Evolutionary conservation across 2,329 filamentous ascomycete species (phyloP).

Genomic region (Apiospora saccharicola): DNA sequence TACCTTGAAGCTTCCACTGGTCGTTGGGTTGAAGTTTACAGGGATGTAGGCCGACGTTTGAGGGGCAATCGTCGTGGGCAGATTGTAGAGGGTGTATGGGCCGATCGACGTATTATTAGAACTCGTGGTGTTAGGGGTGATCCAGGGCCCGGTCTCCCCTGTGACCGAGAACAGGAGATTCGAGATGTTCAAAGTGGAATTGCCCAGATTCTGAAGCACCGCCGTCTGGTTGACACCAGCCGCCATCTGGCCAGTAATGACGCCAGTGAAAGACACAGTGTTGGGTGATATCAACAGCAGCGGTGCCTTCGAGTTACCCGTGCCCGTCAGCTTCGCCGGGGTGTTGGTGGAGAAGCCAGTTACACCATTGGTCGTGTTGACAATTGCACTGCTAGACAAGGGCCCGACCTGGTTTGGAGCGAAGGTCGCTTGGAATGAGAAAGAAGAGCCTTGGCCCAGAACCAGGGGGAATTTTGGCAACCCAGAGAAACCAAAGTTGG

Average conservation of each 20-base stretch:
- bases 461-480: slow-evolving; percentile 42
- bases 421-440: slow-evolving; percentile 55
- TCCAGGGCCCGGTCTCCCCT: slow-evolving; percentile 54
- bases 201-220: slow-evolving; percentile 59
- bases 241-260: slow-evolving; percentile 52
- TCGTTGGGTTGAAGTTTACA: slow-evolving; percentile 55
- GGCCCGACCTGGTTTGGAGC: slow-evolving; percentile 55
- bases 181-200: slow-evolving; percentile 51
- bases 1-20: slow-evolving; percentile 55
- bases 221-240: slow-evolving; percentile 51
- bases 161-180: slow-evolving; percentile 52
- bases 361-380: slow-evolving; percentile 56
- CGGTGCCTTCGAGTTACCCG: slow-evolving; percentile 53
- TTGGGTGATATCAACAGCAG: slow-evolving; percentile 57
- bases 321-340: slow-evolving; percentile 56
- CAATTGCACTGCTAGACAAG: slow-evolving; percentile 53
- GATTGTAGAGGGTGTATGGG: slow-evolving; percentile 55
- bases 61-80: slow-evolving; percentile 54
- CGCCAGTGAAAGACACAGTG: slow-evolving; percentile 56
- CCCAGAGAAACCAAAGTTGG: slow-evolving; percentile 47
- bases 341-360: slow-evolving; percentile 56
- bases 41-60: slow-evolving; percentile 49
- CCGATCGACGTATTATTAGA: slow-evolving; percentile 49
- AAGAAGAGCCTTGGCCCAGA: slow-evolving; percentile 46
- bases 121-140: slow-evolving; percentile 44